Conservation (phyloP, 2,329 filamentous ascomycete genomes). For the Juglanconis juglandina region DNA sequence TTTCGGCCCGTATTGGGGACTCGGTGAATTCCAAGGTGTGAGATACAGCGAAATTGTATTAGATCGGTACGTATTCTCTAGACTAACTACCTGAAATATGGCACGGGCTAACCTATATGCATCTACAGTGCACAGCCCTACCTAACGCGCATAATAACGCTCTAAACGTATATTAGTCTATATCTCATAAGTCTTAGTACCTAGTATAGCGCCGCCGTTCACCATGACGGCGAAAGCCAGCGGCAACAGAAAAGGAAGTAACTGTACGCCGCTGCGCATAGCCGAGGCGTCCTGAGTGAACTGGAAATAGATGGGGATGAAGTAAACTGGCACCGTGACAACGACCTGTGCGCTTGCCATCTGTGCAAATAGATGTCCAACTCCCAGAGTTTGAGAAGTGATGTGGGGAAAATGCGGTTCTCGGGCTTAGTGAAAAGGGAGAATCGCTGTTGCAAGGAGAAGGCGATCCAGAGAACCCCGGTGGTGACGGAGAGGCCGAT, state of each 20-base stretch:
- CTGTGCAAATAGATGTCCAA: conserved; percentile 36
- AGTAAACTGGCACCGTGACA: conserved; percentile 38
- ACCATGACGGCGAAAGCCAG: too few relatives aligned
- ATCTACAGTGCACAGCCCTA: too few relatives aligned
- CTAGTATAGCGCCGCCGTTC: too few relatives aligned
- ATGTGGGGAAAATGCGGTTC: conserved; percentile 42
- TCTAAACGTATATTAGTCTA: too few relatives aligned
- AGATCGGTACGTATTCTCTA: too few relatives aligned
- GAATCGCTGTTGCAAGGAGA: conserved; percentile 43
- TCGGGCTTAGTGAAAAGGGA: conserved; percentile 36
- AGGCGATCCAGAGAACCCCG: conserved; percentile 38
- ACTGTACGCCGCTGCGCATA: conserved; percentile 32
- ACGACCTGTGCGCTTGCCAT: conserved; percentile 25
- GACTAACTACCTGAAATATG: too few relatives aligned
- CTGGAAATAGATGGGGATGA: conserved; percentile 51
- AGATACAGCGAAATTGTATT: too few relatives aligned
- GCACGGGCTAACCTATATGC: too few relatives aligned
- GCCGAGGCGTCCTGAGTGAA: conserved; percentile 40
- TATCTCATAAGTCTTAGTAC: too few relatives aligned
- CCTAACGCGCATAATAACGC: too few relatives aligned
- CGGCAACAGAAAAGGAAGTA: conserved; percentile 35
- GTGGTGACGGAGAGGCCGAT: conserved; percentile 45
- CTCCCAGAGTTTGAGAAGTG: conserved; percentile 38
- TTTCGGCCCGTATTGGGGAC: too few relatives aligned
- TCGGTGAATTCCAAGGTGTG: too few relatives aligned